Conservation (phyloP, 83 land plant genomes). For the Larix sibirica region DNA sequence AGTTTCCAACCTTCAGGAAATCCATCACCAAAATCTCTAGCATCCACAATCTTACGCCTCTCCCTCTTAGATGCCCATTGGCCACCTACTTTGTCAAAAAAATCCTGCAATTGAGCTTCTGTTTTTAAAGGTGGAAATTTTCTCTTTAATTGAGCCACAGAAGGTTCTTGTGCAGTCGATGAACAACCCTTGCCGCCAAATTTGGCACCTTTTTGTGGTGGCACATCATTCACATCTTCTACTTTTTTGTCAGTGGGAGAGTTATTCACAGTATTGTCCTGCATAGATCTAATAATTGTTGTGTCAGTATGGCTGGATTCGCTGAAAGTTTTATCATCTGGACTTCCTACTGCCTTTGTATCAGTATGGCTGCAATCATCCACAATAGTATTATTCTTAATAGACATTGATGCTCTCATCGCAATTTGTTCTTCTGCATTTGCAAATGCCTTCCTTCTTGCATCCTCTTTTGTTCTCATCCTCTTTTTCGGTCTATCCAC, state of each 20-base stretch:
- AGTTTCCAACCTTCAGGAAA: slow-evolving; percentile 71
- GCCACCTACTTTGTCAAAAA: slow-evolving; percentile 47
- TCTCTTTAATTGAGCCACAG: slow-evolving; percentile 13
- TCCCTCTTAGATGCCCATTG: slow-evolving; percentile 63
- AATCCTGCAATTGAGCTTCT: slow-evolving; percentile 49
- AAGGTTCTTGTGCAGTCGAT: neutral
- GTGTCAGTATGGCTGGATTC: neutral
- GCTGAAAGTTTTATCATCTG: neutral
- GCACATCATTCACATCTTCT: neutral
- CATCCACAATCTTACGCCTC: slow-evolving; percentile 60
- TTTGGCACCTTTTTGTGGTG: neutral
- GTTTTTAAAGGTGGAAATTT: slow-evolving; percentile 21
- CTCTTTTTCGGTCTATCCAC: neutral
- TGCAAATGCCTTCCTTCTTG: slow-evolving; percentile 7
- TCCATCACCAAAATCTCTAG: slow-evolving; percentile 42
- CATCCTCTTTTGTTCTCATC: slow-evolving; percentile 17
- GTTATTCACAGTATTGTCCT: neutral
- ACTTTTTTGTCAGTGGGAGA: neutral
- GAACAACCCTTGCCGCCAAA: neutral
- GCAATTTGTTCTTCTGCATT: slow-evolving; percentile 3
- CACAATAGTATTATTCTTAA: neutral
- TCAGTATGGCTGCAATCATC: neutral
- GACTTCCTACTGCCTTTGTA: neutral
- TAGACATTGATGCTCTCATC: neutral
- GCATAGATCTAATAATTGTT: neutral